phyloP scores from a whole-genome alignment of 345 rosid genomes.

The Eucalyptus pauciflora region DNA sequence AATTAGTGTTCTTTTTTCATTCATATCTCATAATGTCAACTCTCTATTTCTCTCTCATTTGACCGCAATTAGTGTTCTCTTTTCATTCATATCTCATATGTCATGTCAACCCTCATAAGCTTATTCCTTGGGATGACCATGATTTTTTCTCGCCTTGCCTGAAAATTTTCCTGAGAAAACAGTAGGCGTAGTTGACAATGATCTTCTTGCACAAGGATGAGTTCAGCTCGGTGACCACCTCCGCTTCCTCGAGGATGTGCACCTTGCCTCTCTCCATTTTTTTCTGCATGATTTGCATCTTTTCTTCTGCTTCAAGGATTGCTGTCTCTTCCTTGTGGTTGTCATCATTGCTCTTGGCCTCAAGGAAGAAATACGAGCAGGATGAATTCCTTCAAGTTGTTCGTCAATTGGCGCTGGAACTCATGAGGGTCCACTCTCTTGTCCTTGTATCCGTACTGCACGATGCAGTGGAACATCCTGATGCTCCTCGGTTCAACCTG shows the following conservation, averaged over 20 bases:
- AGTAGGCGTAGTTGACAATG: slow-evolving; percentile 34
- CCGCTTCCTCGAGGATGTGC: slow-evolving; percentile 60
- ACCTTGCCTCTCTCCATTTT: slow-evolving; percentile 57
- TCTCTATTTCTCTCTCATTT: not conserved
- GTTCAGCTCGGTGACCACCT: slow-evolving; percentile 29
- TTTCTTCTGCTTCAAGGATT: slow-evolving; percentile 39
- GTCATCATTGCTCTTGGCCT: slow-evolving; percentile 21
- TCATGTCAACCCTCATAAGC: slow-evolving; percentile 77
- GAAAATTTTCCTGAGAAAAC: slow-evolving; percentile 55
- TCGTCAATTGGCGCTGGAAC: slow-evolving; percentile 77
- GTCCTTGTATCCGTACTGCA: slow-evolving; percentile 63
- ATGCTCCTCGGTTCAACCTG: slow-evolving; percentile 44
- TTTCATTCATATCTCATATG: slow-evolving; percentile 48
- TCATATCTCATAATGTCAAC: too few relatives aligned
- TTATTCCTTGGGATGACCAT: slow-evolving; percentile 46
- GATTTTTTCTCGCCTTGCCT: slow-evolving; percentile 42
- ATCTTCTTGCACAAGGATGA: slow-evolving; percentile 58
- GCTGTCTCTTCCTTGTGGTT: slow-evolving; percentile 16
- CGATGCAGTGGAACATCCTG: slow-evolving; percentile 59
- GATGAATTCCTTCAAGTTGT: slow-evolving; percentile 89
- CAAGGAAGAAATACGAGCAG: slow-evolving; percentile 10
- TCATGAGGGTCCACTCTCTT: slow-evolving; percentile 68
- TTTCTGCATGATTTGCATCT: slow-evolving; percentile 39
- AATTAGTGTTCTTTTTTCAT: too few relatives aligned
- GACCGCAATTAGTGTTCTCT: not conserved